These are phyloP conservation scores for Blakeslea trispora DNA, from an alignment of 371 early-diverging fungal genomes.

Conservation along the genomic window DNA sequence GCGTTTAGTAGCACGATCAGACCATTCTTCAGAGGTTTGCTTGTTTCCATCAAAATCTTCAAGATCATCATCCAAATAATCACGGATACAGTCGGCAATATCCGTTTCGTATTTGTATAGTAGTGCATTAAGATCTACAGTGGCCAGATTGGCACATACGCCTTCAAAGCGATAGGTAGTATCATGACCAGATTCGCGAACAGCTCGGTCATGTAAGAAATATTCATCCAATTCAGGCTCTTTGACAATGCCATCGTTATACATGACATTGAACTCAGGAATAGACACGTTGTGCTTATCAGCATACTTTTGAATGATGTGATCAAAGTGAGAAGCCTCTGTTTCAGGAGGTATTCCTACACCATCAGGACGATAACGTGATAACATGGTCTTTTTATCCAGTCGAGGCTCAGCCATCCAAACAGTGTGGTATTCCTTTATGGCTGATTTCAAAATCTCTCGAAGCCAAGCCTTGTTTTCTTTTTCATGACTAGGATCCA, in stretches of 20 bases:
- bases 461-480: conserved; percentile 78
- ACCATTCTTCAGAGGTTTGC: conserved; percentile 49
- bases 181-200: conserved; percentile 95
- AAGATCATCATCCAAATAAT: conserved; percentile 58
- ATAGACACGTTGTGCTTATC: conserved; percentile 62
- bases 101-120: conserved; percentile 93
- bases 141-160: conserved; percentile 85
- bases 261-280: conserved; percentile 64
- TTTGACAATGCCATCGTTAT: conserved; percentile 59
- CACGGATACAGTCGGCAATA: conserved; percentile 69
- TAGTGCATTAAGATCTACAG: conserved; percentile 87
- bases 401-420: conserved; percentile 85
- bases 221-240: conserved; percentile 89
- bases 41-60: conserved; percentile 41
- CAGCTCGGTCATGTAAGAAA: conserved; percentile 94
- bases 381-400: conserved; percentile 73
- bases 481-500: conserved; percentile 45
- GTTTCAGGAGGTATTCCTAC: conserved; percentile 95
- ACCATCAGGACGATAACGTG: conserved; percentile 84
- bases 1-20: conserved; percentile 47
- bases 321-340: conserved; percentile 89
- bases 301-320: conserved; percentile 81
- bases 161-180: conserved; percentile 92
- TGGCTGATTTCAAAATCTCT: conserved; percentile 69
- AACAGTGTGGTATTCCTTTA: conserved; percentile 88